Evolutionary conservation across 176 grass and related monocot species (phyloP), one percentile per base, ranked within the genome.

Genomic region (Avena insularis): DNA sequence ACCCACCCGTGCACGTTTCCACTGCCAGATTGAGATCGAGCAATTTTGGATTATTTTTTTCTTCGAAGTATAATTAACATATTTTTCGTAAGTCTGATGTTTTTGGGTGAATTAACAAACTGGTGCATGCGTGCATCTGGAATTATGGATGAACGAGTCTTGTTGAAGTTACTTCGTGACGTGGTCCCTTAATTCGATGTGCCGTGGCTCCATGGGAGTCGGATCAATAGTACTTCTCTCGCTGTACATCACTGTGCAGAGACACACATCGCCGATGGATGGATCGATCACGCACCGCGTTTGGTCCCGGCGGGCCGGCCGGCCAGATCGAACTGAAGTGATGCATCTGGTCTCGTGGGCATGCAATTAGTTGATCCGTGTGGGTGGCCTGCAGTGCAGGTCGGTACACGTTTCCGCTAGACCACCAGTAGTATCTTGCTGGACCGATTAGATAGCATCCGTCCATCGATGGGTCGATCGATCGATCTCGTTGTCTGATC

Each of bases 391-490:
- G 46, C 40, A 43, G 40, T 57, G 15, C 45, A 2, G 47, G 47
- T 16, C 36, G n/a, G 21, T 47, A 47, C 13, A 74, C 71, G 71
- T 15, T 74, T 2, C 49, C 49, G 10, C 21, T 48, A 76, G 48
- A 79, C 55, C 20, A n/a, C 45, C 12, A 11, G n/a, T 51, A 13
- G 31, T 51, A 10, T 71, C 50, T 61, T 51, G 67, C 54, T 68
- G 68, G 83, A 75, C 71, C 46, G 71, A 75, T 86, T 47, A 5
- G 23, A 36, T 48, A 12, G 82, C 70, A 2, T 74, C 82, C 38
- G 13, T 54, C 48, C 20, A 55, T 51, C 71, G 31, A 35, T 62
- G 23, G 23, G 29, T 58, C 70, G 62, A 63, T 51, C 61, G 45
- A 17, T 31, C 36, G 17, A 15, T 82, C 70, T 74, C 53, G 12